Evolutionary conservation across 2,329 filamentous ascomycete species (phyloP), one percentile per base, ranked within the genome.

Genomic region (Niveomyces coronatus): DNA sequence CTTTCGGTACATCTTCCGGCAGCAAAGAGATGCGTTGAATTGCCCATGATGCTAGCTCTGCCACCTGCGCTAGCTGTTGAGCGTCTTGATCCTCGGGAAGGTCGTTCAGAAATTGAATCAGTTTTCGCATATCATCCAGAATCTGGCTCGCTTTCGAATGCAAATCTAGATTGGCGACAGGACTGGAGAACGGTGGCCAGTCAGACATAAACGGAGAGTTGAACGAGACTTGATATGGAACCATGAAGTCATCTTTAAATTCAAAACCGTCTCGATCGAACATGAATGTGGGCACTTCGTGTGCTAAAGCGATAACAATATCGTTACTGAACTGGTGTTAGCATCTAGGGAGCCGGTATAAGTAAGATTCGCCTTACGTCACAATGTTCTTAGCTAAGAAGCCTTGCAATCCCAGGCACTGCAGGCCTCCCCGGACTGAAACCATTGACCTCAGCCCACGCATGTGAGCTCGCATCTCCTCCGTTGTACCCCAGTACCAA

Each of bases 401-500:
- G 2, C 67, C 65, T 38, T 66, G 59, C 45, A 71, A 53, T 3
- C 67, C 68, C 3, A 72, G 52, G 8, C 57, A 53, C 15, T 59
- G 53, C 30, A 71, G 54, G 0, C 70, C 67, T 9, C 68, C 70
- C 17, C 67, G 58, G 32, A 66, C 46, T 16, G 50, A 51, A 9
- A 74, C 61, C 65, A 74, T 70, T 33, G 63, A 61, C 43, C 59
- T 56, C 13, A 74, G 55, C 0, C 68, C 68, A 6, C 49, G 50
- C 42, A 71, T 58, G 37, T 73, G 70, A 1, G 61, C 60, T 17
- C 60, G 55, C 9, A 72, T 53, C 42, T 67, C 63, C 26, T 57
- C 49, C 0, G 58, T 61, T 18, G 61, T 62, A 5, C 68, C 67
- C 67, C 68, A 71, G 47, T 70, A 71, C 70, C 70, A 74, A 41